Evolutionary conservation across 129 eudicot genomes (phyloP), one percentile per base, ranked within the genome.

Genomic region (Rutidosis leptorrhynchoides): DNA sequence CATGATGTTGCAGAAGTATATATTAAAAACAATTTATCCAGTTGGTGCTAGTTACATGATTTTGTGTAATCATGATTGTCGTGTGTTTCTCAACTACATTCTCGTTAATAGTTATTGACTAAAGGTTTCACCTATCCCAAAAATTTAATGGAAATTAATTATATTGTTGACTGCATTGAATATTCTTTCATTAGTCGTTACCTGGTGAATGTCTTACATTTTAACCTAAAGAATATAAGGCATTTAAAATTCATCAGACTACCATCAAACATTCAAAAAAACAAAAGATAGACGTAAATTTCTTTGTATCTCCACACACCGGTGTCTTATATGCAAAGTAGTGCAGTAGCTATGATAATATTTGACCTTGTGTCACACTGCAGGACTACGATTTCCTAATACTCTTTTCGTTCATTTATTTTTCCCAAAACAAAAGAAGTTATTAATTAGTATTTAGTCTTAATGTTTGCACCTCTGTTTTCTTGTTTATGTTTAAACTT

Each of bases 301-400:
- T 79, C 68, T 79, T 87, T n/a, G 85, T 73, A 20, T 70, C 70
- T 20, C 84, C 87, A 29, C 90, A 87, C 26, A 87, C 87, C 14
- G 79, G 79, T 59, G 80, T 83, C 23, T 87, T 87, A 65, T 87
- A 83, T 30, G 81, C 81, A 5, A 27, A 78, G 51, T 79, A 78
- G 63, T 84, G 90, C 71, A 40, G 63, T n/a, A 76, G 78, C 58
- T 87, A 78, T 55, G 70, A 81, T 35, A 76, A 5, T 22, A 68
- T 71, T 0, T n/a, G n/a, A n/a, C 87, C 63, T 21, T 67, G 54
- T 35, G 76, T 49, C 80, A 73, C 76, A 35, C 80, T 83, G 10
- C 85, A 90, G 0, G 95, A 87, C 15, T 81, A 83, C 35, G 90
- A 90, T 58, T 87, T 87, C 66, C 87, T 53, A 53, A 53, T 53